Base-by-base conservation (phyloP, 2,329 filamentous ascomycete species). In the Calonectria naviculata region DNA sequence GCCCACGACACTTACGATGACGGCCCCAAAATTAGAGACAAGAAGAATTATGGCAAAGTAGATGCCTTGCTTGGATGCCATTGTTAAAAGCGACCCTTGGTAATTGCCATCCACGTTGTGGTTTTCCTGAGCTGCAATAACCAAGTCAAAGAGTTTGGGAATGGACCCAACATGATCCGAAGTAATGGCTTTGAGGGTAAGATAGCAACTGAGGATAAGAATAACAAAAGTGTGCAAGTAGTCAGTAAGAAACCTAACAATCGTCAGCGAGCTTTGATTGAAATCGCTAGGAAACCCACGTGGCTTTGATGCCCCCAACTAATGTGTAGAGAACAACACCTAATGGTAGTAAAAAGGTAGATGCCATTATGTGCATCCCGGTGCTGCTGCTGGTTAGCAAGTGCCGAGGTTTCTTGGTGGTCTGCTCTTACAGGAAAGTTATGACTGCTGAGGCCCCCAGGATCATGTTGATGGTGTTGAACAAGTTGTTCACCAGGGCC, bases 11-110 rank as follows among this genome's bases (percentile, higher is more conserved):
- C 70, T 54, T 31, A 70, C 67, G 54, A 97, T 96, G 1, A 97
- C 94, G 4, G 93, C 95, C 71, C 88, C 93, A 72, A 95, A 96
- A 83, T 95, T 95, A 58, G 94, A 94, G 49, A 95, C 92, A 26
- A 85, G 92, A 83, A 97, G 97, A 84, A 97, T 97, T 56, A 97
- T 91, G 83, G 97, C 97, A 86, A 97, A 97, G 72, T 96, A 93
- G 34, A 90, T 93, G 15, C 95, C 95, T 77, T 96, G 92, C 31
- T 74, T 70, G 2, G 79, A 80, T 2, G 89, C 87, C 94, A 97
- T 97, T 0, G 95, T 97, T 28, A 97, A 84, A 77, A 97, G 97
- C 78, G 92, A 94, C 24, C 95, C 95, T 19, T 91, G 88, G 1
- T 91, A 88, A 81, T 97, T 97, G 12, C 95, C 95, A 1, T 89